A percentile compares a stretch with the other conserved stretches of the same genome.
phyloP scores from a whole-genome alignment of 1,284 basidiomycete genomes.

The Ceratobasidium sp. region DNA sequence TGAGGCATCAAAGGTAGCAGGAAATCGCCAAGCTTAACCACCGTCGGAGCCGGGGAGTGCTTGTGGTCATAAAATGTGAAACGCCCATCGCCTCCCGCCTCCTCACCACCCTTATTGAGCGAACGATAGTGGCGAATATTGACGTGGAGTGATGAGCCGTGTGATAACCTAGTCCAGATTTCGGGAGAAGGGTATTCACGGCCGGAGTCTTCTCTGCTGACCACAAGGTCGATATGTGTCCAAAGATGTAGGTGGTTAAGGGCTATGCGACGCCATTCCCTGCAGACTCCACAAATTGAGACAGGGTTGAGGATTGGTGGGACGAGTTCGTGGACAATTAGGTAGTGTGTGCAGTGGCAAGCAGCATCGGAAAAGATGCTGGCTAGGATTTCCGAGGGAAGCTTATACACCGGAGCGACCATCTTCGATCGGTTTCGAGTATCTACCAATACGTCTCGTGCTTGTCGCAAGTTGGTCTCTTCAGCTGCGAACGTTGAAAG shows the following conservation, averaged over 20 bases:
- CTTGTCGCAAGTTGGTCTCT: neutral
- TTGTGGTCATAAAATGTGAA: neutral
- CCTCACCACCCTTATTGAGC: neutral
- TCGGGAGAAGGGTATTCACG: neutral
- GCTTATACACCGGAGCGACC: neutral
- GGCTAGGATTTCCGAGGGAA: slow-evolving; percentile 2
- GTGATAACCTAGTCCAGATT: neutral
- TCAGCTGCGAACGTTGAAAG: neutral
- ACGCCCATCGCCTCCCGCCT: neutral
- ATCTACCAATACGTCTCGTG: neutral
- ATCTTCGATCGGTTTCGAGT: slow-evolving; percentile 4
- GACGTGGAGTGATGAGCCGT: neutral
- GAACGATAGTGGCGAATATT: neutral
- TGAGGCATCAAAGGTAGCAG: neutral
- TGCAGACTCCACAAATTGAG: neutral
- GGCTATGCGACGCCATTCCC: neutral
- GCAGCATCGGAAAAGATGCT: neutral
- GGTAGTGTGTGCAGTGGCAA: neutral
- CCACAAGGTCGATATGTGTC: slow-evolving; percentile 13
- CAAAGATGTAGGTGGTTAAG: neutral
- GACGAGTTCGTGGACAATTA: neutral
- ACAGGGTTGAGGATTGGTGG: neutral
- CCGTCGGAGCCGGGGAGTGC: neutral
- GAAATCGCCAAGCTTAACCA: neutral
- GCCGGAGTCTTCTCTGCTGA: neutral